These are phyloP conservation scores for Zalaria sp. DNA, from an alignment of 2,329 filamentous ascomycete species.

Conservation along the genomic window DNA sequence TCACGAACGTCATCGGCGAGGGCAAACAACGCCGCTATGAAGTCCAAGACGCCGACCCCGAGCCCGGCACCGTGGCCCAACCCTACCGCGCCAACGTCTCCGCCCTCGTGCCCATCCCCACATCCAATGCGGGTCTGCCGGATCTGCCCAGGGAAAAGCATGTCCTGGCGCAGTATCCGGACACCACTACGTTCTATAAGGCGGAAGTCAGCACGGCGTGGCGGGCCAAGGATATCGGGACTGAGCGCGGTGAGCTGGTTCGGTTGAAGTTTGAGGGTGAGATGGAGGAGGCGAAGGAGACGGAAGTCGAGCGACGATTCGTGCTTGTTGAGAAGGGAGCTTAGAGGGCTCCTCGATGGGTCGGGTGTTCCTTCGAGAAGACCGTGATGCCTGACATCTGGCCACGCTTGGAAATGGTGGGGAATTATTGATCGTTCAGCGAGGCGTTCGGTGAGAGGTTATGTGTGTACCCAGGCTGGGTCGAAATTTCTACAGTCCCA, in stretches of 20 bases:
- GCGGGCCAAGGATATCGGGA: conserved; percentile 20
- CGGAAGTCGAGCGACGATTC: conserved; percentile 36
- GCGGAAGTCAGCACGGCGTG: conserved; percentile 32
- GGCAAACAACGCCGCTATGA: conserved; percentile 39
- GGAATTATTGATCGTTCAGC: no score
- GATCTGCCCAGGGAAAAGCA: conserved; percentile 26
- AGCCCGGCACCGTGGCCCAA: conserved; percentile 15
- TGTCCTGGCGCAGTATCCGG: conserved; percentile 36
- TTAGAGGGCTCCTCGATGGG: neutral
- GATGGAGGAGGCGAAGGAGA: conserved; percentile 27
- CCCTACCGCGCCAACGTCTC: conserved; percentile 32
- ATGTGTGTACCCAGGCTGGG: no score
- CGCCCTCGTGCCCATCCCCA: conserved; percentile 31
- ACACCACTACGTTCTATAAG: conserved; percentile 40
- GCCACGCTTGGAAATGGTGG: no score
- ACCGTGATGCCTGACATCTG: no score
- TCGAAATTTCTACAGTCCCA: no score
- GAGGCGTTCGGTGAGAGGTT: no score
- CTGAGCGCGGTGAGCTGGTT: conserved; percentile 20
- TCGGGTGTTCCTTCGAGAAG: no score
- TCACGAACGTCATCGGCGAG: conserved; percentile 37
- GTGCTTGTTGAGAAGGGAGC: conserved; percentile 25
- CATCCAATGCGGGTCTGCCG: conserved; percentile 24
- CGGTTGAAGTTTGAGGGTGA: conserved; percentile 34
- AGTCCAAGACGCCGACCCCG: conserved; percentile 35